phyloP scores from a whole-genome alignment of 2,329 filamentous ascomycete species.

The Fusarium chlamydosporum region DNA sequence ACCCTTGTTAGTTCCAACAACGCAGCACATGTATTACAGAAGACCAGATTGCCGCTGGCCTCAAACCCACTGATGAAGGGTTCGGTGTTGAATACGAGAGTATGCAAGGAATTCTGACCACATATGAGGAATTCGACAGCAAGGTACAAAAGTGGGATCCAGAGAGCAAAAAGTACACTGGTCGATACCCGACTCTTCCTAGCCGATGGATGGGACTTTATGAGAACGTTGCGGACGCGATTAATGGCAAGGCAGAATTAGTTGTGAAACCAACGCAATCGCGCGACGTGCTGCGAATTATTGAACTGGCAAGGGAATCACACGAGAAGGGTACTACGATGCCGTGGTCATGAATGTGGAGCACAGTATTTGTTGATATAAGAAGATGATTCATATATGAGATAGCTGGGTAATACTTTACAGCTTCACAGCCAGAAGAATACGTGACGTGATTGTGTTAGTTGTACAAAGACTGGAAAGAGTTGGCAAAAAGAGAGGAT shows the following conservation, averaged over 20 bases:
- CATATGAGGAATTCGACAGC: slow-evolving; percentile 55
- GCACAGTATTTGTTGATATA: neutral
- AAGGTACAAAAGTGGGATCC: slow-evolving; percentile 52
- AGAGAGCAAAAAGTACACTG: slow-evolving; percentile 54
- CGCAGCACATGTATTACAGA: slow-evolving; percentile 55
- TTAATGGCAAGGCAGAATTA: slow-evolving; percentile 57
- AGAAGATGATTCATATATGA: too few species aligned
- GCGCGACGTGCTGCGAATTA: slow-evolving; percentile 56
- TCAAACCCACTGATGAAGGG: slow-evolving; percentile 28
- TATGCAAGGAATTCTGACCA: slow-evolving; percentile 53
- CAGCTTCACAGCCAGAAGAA: too few species aligned
- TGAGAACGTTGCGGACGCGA: slow-evolving; percentile 56
- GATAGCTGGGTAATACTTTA: too few species aligned
- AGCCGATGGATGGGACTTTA: slow-evolving; percentile 60
- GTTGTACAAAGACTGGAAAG: neutral
- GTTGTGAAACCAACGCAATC: slow-evolving; percentile 58
- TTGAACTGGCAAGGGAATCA: slow-evolving; percentile 59
- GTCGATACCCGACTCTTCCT: slow-evolving; percentile 56
- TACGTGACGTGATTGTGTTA: too few species aligned
- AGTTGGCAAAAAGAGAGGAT: slow-evolving; percentile 5
- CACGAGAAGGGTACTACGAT: slow-evolving; percentile 53
- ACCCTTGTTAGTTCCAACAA: slow-evolving; percentile 66
- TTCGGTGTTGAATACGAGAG: slow-evolving; percentile 43
- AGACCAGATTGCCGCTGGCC: slow-evolving; percentile 37
- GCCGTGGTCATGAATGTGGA: slow-evolving; percentile 38